Base-by-base conservation (phyloP, 2,329 filamentous ascomycete species). In the Epichloe brachyelytri region DNA sequence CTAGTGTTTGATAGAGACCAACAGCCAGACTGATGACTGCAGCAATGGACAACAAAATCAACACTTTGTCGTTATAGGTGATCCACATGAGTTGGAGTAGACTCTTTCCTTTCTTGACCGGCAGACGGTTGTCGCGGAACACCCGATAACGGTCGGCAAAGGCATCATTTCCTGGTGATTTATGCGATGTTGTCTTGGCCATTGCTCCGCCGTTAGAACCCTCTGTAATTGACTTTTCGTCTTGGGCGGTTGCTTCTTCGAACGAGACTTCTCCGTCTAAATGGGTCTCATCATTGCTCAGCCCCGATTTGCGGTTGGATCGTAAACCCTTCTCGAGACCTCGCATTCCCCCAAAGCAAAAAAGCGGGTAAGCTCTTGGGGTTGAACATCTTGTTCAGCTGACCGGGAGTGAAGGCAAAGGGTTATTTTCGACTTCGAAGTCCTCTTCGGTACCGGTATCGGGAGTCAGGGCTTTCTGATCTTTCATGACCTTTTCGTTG, bases 341-440 rank as follows among this genome's bases (percentile, higher is more conserved):
- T 17, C 68, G 68, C 15, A 95, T 22, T 90, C 90, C 90, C 90
- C 89, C 5, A 96, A 65, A 14, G 83, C 83, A 61, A 84, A 86
- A 91, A 95, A 1, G 89, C 89, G 12, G 83, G 74, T 52, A 95
- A 69, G 54, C 82, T 94, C 71, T 95, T 95, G 3, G 90, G 90
- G 63, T 94, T 93, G 55, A 91, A 80, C 70, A 95, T 78, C 67
- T 95, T 95, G 60, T 82, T 84, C 55, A 96, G 74, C 62, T 94
- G 83, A 14, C 90, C 89, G 3, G 86, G 86, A 2, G 82, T 80
- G 63, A 88, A 95, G 15, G 88, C 89, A 61, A 95, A 95, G 0
- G 84, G 63, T 93, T 95, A 63, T 88, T 74, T 5, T 83, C 76
- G 11, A 91, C 82, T 14, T 79, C 60, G 59, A 94, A 95, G 55